Conservation (phyloP, 2,329 filamentous ascomycete species). For the Fonsecaea pedrosoi region DNA sequence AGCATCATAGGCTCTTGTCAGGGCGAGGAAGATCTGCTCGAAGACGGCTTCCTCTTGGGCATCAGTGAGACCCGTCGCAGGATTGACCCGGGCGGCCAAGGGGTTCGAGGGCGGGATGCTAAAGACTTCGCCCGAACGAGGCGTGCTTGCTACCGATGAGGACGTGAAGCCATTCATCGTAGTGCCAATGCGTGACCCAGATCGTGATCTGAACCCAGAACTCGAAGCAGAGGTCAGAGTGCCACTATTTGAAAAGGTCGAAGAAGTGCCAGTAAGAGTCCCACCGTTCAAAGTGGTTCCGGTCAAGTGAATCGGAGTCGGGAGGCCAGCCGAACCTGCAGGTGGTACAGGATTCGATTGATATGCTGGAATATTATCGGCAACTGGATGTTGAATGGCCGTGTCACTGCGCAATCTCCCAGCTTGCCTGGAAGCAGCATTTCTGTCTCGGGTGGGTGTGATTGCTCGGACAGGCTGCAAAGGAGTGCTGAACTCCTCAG, state of each 20-base stretch:
- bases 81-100: conserved; percentile 59
- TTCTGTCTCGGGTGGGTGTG: conserved; percentile 57
- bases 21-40: conserved; percentile 78
- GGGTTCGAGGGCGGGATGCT: conserved; percentile 58
- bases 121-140: conserved; percentile 83
- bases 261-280: conserved; percentile 27
- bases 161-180: conserved; percentile 46
- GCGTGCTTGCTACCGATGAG: conserved; percentile 67
- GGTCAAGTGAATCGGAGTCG: conserved; percentile 35
- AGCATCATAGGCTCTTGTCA: conserved; percentile 75
- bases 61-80: conserved; percentile 67
- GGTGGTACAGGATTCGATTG: conserved; percentile 33
- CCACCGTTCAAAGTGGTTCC: conserved; percentile 34
- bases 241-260: conserved; percentile 33
- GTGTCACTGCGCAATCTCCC: conserved; percentile 59
- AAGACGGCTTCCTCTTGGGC: conserved; percentile 81
- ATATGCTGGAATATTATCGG: conserved; percentile 25
- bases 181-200: conserved; percentile 37
- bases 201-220: conserved; percentile 36
- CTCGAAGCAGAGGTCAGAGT: conserved; percentile 30
- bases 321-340: conserved; percentile 48
- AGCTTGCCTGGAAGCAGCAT: conserved; percentile 42
- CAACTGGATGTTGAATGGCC: conserved; percentile 54
- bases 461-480: conserved; percentile 45
- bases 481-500: conserved; percentile 41